Evolutionary conservation across 768 basidiomycete genomes (phyloP).

Genomic region (Multifurca ochricompacta): DNA sequence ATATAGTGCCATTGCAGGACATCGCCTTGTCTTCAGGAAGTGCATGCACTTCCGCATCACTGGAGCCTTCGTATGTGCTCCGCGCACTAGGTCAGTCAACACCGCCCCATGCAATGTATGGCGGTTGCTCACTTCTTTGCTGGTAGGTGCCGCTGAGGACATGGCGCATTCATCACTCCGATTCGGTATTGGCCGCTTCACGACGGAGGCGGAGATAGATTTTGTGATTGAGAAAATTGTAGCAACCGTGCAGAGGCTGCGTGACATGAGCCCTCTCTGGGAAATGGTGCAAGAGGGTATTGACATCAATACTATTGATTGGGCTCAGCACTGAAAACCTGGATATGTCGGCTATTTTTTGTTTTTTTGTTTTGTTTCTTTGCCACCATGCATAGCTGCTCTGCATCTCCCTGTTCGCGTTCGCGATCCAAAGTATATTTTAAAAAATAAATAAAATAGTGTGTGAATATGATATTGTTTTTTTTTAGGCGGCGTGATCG

Average conservation of each 20-base stretch:
- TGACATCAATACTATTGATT: constrained; percentile 90
- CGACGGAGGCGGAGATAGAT: constrained; percentile 95
- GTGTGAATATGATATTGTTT: not conserved
- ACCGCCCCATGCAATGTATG: not conserved
- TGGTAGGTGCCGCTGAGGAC: constrained; percentile 84
- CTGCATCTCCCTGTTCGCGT: not conserved
- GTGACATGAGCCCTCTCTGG: constrained; percentile 98
- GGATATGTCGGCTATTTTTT: not conserved
- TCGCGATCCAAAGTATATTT: not conserved
- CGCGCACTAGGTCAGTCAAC: constrained; percentile 70
- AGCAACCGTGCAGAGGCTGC: constrained; percentile 73
- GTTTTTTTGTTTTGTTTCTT: too few species aligned
- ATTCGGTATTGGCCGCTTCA: constrained; percentile 97
- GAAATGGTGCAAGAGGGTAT: constrained; percentile 99
- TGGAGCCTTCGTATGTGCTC: constrained; percentile 97
- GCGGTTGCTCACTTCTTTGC: constrained; percentile 5
- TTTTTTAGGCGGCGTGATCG: not conserved
- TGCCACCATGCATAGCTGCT: not conserved
- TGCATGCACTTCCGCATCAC: constrained; percentile 95
- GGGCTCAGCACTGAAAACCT: constrained; percentile 59
- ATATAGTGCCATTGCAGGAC: constrained; percentile 45
- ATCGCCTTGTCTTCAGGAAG: constrained; percentile 97
- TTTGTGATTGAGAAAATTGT: constrained; percentile 87
- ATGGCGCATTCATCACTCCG: constrained; percentile 98
- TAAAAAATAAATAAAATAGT: not conserved